Conservation (phyloP, 2,329 filamentous ascomycete species). For the Fusarium sp. region DNA sequence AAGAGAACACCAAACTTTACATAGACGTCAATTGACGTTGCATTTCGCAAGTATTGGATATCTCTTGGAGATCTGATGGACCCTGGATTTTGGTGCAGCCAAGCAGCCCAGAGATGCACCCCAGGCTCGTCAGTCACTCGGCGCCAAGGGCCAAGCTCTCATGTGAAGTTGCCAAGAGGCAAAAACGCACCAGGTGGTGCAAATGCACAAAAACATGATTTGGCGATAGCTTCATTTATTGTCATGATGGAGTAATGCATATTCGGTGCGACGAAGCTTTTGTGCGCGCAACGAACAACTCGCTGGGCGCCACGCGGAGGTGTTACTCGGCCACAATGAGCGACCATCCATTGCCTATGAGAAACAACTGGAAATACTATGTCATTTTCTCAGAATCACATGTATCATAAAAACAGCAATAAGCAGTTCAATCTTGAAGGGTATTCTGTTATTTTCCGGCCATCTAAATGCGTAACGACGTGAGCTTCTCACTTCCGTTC, state of each 20-base stretch:
- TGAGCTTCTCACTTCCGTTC: slow-evolving; percentile 12
- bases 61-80: slow-evolving; percentile 45
- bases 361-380: too few species aligned
- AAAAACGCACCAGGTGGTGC: slow-evolving; percentile 44
- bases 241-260: not conserved
- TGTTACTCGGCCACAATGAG: not conserved
- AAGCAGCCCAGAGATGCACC: slow-evolving; percentile 45
- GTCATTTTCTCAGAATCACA: not conserved
- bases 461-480: not conserved
- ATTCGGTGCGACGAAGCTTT: not conserved
- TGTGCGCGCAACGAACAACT: not conserved
- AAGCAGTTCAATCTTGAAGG: not conserved
- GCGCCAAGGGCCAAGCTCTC: slow-evolving; percentile 45
- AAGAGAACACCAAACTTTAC: not conserved
- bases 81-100: slow-evolving; percentile 36
- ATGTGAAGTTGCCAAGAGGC: slow-evolving; percentile 39
- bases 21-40: slow-evolving; percentile 15
- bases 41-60: slow-evolving; percentile 36
- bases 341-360: not conserved
- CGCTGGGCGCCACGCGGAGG: not conserved
- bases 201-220: slow-evolving; percentile 19
- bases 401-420: not conserved
- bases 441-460: slow-evolving; percentile 14
- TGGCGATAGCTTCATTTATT: slow-evolving; percentile 28
- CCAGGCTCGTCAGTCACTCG: slow-evolving; percentile 28